These are phyloP conservation scores for Macrolepiota albuminosa DNA, from an alignment of 768 basidiomycete species.

Conservation along the genomic window DNA sequence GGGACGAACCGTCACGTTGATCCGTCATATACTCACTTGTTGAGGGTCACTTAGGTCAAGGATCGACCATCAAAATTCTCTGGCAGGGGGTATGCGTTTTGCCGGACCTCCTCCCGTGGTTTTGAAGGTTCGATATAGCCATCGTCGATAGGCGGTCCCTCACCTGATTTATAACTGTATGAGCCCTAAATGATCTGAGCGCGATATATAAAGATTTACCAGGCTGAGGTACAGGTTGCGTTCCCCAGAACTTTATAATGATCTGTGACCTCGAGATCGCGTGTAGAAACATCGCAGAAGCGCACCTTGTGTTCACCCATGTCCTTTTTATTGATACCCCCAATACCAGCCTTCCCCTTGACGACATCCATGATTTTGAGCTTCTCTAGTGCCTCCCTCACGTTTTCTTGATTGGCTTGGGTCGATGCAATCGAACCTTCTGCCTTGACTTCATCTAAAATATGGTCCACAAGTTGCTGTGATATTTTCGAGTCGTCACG, in stretches of 20 bases:
- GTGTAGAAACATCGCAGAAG: conserved; percentile 2
- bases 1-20: background rate
- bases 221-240: conserved; percentile 93
- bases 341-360: conserved; percentile 74
- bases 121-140: conserved; percentile 87
- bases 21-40: conserved; percentile 46
- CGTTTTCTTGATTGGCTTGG: conserved; percentile 57
- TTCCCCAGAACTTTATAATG: conserved; percentile 81
- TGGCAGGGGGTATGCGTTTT: conserved; percentile 84
- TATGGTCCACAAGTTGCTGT: conserved; percentile 59
- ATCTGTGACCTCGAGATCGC: conserved; percentile 3
- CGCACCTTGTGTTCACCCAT: conserved; percentile 86
- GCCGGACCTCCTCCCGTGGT: conserved; percentile 72
- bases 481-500: conserved; percentile 50
- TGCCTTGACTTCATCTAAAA: conserved; percentile 60
- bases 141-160: conserved; percentile 63
- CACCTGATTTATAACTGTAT: conserved; percentile 35
- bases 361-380: conserved; percentile 82
- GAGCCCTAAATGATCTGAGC: background rate
- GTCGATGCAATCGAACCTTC: conserved; percentile 42
- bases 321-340: conserved; percentile 73
- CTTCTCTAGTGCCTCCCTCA: conserved; percentile 67
- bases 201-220: conserved; percentile 34
- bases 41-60: conserved; percentile 74
- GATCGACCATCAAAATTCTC: conserved; percentile 90